A percentile compares a stretch with the other conserved stretches of the same genome.
phyloP scores from a whole-genome alignment of 805 yeast genomes.

The Lipomyces lipofer region DNA sequence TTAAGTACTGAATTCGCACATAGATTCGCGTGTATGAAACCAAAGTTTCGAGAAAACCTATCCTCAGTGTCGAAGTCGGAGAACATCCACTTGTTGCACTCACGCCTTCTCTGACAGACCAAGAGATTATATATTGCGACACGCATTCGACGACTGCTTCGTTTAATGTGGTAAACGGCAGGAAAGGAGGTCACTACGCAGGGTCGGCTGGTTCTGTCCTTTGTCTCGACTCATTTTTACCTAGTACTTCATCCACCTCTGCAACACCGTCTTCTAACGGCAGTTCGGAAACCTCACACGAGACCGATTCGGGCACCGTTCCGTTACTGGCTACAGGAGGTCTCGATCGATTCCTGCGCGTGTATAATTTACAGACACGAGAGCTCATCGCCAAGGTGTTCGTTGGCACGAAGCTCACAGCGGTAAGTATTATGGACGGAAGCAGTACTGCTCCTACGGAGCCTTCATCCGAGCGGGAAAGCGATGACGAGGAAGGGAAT shows the following conservation, averaged over 20 bases:
- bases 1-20: constrained; percentile 49
- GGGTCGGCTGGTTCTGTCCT: constrained; percentile 69
- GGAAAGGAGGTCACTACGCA: constrained; percentile 60
- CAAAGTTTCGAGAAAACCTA: constrained; percentile 65
- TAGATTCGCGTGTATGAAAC: constrained; percentile 64
- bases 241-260: background rate
- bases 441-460: constrained; percentile 4
- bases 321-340: constrained; percentile 71
- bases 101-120: constrained; percentile 41
- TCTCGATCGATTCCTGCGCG: constrained; percentile 80
- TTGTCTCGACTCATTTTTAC: constrained; percentile 13
- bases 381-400: constrained; percentile 69
- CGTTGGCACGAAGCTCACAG: constrained; percentile 67
- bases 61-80: constrained; percentile 53
- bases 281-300: background rate
- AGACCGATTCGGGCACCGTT: constrained; percentile 34
- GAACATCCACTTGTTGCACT: constrained; percentile 54
- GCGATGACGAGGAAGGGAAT: constrained; percentile 1
- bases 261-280: background rate
- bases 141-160: constrained; percentile 64
- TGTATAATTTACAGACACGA: constrained; percentile 63
- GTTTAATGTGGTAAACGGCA: constrained; percentile 53
- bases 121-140: constrained; percentile 68
- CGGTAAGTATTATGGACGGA: constrained; percentile 52
- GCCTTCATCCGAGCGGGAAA: background rate